phyloP scores from a whole-genome alignment of 768 basidiomycete species.

The Phylloporus rhodoxanthus region DNA sequence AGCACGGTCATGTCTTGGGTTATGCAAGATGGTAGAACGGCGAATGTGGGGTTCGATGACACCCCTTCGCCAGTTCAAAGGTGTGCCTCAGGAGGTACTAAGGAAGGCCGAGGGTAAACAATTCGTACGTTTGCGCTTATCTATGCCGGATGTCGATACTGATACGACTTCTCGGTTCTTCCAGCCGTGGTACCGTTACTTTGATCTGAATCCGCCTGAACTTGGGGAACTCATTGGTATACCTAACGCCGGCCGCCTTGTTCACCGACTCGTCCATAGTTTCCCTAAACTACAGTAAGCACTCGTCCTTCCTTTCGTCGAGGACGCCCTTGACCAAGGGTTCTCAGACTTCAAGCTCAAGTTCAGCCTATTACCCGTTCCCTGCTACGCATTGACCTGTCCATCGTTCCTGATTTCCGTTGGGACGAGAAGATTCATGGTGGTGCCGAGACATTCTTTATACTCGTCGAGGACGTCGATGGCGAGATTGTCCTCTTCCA shows the following conservation, averaged over 20 bases:
- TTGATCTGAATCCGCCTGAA: slow-evolving; percentile 86
- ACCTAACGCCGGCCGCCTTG: slow-evolving; percentile 85
- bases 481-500: slow-evolving; percentile 96
- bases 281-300: slow-evolving; percentile 39
- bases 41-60: slow-evolving; percentile 98
- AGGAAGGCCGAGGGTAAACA: slow-evolving; percentile 95
- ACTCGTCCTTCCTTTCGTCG: too few species aligned
- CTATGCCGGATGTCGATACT: background rate
- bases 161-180: background rate
- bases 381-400: too few species aligned
- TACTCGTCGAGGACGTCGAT: slow-evolving; percentile 94
- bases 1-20: slow-evolving; percentile 81
- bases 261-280: slow-evolving; percentile 89
- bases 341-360: too few species aligned
- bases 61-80: slow-evolving; percentile 91
- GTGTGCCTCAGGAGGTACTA: slow-evolving; percentile 78
- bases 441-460: slow-evolving; percentile 81
- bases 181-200: slow-evolving; percentile 95
- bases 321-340: too few species aligned
- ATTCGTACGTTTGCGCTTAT: slow-evolving; percentile 61
- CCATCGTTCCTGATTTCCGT: slow-evolving; percentile 38
- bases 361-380: too few species aligned
- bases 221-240: slow-evolving; percentile 93
- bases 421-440: slow-evolving; percentile 97
- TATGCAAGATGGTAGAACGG: slow-evolving; percentile 95